These are phyloP conservation scores for Obba rivulosa DNA, from an alignment of 768 basidiomycete species.

Conservation along the genomic window DNA sequence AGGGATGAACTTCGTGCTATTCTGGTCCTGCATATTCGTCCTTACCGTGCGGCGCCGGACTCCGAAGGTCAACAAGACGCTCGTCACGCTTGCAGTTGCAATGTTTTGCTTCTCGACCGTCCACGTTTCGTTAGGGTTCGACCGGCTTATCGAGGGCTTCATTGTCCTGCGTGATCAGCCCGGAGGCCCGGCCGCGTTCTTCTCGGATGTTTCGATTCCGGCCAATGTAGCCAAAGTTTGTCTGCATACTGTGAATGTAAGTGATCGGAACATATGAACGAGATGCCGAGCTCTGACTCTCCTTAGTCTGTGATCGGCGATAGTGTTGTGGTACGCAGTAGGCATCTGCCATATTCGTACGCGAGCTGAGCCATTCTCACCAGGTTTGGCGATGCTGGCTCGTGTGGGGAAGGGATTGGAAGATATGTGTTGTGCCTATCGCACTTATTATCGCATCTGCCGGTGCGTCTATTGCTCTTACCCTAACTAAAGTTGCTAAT, in stretches of 20 bases:
- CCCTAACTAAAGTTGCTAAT: background rate
- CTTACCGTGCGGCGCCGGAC: slow-evolving; percentile 20
- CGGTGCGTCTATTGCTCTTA: slow-evolving; percentile 12
- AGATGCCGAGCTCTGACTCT: background rate
- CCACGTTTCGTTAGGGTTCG: slow-evolving; percentile 31
- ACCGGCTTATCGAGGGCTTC: slow-evolving; percentile 31
- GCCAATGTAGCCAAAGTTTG: slow-evolving; percentile 32
- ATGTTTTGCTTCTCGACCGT: slow-evolving; percentile 31
- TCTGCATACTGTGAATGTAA: slow-evolving; percentile 28
- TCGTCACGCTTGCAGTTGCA: slow-evolving; percentile 20
- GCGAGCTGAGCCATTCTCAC: background rate
- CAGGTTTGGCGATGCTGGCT: slow-evolving; percentile 30
- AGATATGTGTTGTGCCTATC: slow-evolving; percentile 24
- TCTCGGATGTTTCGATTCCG: slow-evolving; percentile 29
- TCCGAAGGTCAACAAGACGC: slow-evolving; percentile 17
- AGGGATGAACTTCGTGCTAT: slow-evolving; percentile 28
- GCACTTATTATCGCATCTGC: slow-evolving; percentile 26
- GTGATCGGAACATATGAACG: background rate
- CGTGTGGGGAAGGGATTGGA: slow-evolving; percentile 29
- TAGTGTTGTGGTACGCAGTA: slow-evolving; percentile 23
- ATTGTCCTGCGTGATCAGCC: slow-evolving; percentile 23
- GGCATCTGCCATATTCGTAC: background rate
- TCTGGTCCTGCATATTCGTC: slow-evolving; percentile 24
- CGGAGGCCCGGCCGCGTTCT: slow-evolving; percentile 27
- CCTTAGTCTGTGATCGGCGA: slow-evolving; percentile 27